Evolutionary conservation across 352 stramenopile genomes (phyloP).

Genomic region (Phytophthora pluvialis): DNA sequence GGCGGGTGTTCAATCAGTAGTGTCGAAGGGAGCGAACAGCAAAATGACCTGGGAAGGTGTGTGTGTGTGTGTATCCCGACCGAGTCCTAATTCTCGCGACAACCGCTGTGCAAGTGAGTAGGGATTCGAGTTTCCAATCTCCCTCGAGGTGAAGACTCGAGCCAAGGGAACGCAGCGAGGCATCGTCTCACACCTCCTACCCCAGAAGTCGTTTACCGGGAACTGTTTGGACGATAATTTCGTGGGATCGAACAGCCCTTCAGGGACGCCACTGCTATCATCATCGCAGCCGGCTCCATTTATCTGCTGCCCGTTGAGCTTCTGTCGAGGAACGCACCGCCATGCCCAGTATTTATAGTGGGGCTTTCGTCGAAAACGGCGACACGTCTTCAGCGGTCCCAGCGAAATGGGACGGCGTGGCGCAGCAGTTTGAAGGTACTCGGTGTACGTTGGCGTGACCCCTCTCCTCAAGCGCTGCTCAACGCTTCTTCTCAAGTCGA

Average conservation of each 20-base stretch:
- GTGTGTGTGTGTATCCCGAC: not conserved
- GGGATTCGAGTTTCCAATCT: no score
- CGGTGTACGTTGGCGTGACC: constrained; percentile 24
- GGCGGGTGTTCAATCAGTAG: constrained; percentile 7
- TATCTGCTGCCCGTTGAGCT: constrained; percentile 16
- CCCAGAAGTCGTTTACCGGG: constrained; percentile 1
- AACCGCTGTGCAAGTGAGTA: not conserved
- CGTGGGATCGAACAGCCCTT: constrained; percentile 26
- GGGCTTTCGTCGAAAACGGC: constrained; percentile 33
- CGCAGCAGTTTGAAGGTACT: constrained; percentile 22
- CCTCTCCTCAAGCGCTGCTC: not conserved
- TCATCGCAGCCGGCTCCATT: constrained; percentile 17
- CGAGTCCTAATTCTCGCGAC: not conserved
- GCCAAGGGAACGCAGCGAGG: not conserved
- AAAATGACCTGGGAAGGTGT: constrained; percentile 13
- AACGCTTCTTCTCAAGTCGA: constrained; percentile 19
- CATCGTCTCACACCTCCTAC: constrained; percentile 18
- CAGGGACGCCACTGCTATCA: constrained; percentile 11
- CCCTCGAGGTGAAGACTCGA: not conserved
- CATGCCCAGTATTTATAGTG: constrained; percentile 36
- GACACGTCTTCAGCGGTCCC: constrained; percentile 29
- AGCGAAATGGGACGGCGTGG: constrained; percentile 36
- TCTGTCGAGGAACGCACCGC: constrained; percentile 16
- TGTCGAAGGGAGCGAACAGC: constrained; percentile 14
- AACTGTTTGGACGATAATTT: constrained; percentile 16